Conservation (phyloP, 2,329 filamentous ascomycete genomes). For the Colletotrichum orchidophilum region DNA sequence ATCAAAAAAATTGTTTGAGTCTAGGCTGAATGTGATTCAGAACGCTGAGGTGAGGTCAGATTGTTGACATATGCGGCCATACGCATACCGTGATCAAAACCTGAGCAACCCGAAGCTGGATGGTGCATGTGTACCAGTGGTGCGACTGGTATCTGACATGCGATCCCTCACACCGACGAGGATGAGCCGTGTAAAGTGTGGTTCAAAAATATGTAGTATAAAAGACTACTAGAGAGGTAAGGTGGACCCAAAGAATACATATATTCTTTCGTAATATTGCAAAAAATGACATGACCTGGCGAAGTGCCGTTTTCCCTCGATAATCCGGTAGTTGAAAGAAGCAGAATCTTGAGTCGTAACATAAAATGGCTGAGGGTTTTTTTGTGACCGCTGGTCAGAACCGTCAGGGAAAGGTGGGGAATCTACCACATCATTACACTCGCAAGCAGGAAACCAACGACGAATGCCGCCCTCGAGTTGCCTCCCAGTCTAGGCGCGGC, state of each 20-base stretch:
- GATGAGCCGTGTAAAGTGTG: not conserved
- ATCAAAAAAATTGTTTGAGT: not conserved
- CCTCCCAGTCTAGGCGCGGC: constrained; percentile 8
- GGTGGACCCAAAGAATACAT: not conserved
- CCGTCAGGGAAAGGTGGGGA: not conserved
- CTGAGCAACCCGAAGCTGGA: not conserved
- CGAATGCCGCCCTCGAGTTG: constrained; percentile 23
- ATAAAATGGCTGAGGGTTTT: no score
- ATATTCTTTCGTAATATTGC: not conserved
- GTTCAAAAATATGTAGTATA: not conserved
- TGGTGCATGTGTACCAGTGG: not conserved
- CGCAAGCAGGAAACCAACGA: constrained; percentile 17
- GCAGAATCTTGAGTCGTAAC: not conserved
- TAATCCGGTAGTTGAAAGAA: not conserved
- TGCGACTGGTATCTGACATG: not conserved
- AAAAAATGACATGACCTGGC: not conserved
- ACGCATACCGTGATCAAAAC: fast-evolving
- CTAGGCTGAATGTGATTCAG: not conserved
- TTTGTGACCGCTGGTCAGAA: not conserved
- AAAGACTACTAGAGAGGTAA: not conserved
- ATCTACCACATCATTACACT: constrained; percentile 19
- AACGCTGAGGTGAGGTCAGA: not conserved
- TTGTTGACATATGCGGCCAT: not conserved
- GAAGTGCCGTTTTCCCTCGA: not conserved
- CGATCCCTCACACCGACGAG: not conserved